Conservation (phyloP, 352 stramenopile species). For the Globisporangium orthogonon region DNA sequence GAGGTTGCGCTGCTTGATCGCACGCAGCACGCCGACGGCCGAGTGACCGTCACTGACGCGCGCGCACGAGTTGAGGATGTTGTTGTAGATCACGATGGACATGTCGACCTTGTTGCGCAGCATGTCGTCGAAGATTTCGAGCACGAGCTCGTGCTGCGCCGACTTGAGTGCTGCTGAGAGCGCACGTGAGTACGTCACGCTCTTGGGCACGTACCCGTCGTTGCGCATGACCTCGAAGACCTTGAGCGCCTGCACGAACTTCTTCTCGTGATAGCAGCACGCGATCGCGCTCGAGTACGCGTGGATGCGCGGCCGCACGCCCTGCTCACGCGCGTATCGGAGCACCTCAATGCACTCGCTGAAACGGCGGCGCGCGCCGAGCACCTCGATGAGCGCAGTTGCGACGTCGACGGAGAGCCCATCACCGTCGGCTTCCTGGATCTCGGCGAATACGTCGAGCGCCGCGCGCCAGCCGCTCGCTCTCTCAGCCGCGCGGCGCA, state of each 20-base stretch:
- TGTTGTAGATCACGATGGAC: constrained; percentile 82
- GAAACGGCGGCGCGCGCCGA: constrained; percentile 33
- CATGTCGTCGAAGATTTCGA: constrained; percentile 88
- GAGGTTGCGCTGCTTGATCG: constrained; percentile 48
- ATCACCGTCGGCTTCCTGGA: constrained; percentile 23
- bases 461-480: constrained; percentile 26
- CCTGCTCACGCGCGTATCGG: constrained; percentile 55
- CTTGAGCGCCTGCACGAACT: constrained; percentile 63
- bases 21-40: constrained; percentile 54
- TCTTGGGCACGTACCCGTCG: constrained; percentile 73
- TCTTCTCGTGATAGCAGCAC: constrained; percentile 68
- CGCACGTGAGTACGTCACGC: constrained; percentile 80
- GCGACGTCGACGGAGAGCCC: constrained; percentile 39
- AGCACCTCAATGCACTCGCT: constrained; percentile 61
- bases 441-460: constrained; percentile 47
- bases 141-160: constrained; percentile 72
- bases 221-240: constrained; percentile 87
- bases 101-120: constrained; percentile 62
- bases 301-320: constrained; percentile 72
- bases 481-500: constrained; percentile 7
- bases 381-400: constrained; percentile 56
- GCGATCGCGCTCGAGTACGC: constrained; percentile 76
- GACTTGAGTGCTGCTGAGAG: constrained; percentile 77
- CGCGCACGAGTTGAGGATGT: constrained; percentile 79
- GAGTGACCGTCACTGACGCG: constrained; percentile 65